These are phyloP conservation scores for Verticillium albo-atrum DNA, from an alignment of 2,329 filamentous ascomycete species.

Conservation along the genomic window DNA sequence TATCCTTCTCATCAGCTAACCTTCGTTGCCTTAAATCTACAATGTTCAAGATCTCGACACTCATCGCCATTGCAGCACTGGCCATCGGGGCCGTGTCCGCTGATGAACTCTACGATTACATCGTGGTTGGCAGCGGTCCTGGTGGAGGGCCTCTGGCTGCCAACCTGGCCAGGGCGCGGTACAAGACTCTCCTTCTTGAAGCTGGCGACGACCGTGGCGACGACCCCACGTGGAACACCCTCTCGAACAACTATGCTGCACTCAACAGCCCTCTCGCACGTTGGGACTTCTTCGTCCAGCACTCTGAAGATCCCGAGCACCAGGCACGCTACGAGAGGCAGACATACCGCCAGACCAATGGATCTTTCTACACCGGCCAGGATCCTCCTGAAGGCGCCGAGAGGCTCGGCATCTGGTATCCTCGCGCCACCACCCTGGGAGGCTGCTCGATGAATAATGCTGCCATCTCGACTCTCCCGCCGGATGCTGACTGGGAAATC, in stretches of 20 bases:
- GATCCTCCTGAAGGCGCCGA: constrained; percentile 11
- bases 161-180: constrained; percentile 54
- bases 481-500: constrained; percentile 44
- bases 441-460: constrained; percentile 29
- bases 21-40: no score
- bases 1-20: no score
- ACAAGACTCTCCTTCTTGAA: constrained; percentile 56
- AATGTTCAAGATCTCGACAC: no score
- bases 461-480: constrained; percentile 44
- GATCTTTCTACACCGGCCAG: constrained; percentile 10
- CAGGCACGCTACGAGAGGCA: constrained; percentile 9
- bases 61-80: neutral
- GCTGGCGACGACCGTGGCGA: constrained; percentile 53
- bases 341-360: constrained; percentile 11
- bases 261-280: neutral
- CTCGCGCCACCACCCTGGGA: constrained; percentile 18
- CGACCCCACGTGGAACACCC: neutral
- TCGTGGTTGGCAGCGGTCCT: constrained; percentile 61
- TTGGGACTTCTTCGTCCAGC: constrained; percentile 14
- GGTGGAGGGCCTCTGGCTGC: constrained; percentile 57
- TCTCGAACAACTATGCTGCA: neutral
- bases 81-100: neutral
- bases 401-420: constrained; percentile 17
- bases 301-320: constrained; percentile 11
- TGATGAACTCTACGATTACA: constrained; percentile 47